A percentile compares a stretch with the other conserved stretches of the same genome.
Evolutionary conservation across 441 rosid species (phyloP).

Genomic region (Kokia cookei): DNA sequence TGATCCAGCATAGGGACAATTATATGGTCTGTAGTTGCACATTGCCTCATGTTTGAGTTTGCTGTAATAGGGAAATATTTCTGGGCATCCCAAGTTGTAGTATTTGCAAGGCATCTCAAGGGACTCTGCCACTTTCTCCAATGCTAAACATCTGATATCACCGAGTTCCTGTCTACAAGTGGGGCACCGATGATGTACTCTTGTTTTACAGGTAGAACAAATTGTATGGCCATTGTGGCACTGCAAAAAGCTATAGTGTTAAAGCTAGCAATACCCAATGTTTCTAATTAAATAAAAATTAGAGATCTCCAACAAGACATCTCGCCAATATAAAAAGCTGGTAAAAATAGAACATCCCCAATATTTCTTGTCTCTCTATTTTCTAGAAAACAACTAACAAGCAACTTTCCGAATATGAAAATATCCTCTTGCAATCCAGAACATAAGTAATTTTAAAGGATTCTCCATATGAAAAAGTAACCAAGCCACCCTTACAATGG

Average conservation of each 20-base stretch:
- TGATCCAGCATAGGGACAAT: constrained; percentile 89
- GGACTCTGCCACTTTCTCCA: constrained; percentile 88
- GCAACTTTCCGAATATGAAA: not conserved
- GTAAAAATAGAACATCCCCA: not conserved
- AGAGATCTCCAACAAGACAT: not conserved
- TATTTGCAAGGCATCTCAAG: constrained; percentile 88
- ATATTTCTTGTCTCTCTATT: not conserved
- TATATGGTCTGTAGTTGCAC: constrained; percentile 84
- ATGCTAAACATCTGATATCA: constrained; percentile 64
- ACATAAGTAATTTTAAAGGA: not conserved
- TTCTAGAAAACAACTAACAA: not conserved
- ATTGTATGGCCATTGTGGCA: constrained; percentile 84
- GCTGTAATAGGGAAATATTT: constrained; percentile 84
- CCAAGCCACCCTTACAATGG: not conserved
- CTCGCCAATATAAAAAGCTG: not conserved
- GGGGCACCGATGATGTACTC: constrained; percentile 84
- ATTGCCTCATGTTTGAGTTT: constrained; percentile 78
- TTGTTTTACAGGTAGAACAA: constrained; percentile 77
- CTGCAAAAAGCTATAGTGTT: constrained; percentile 32
- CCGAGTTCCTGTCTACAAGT: constrained; percentile 80
- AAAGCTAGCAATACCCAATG: not conserved
- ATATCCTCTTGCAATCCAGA: not conserved
- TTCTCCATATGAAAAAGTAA: not conserved
- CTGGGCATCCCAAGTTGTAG: constrained; percentile 77
- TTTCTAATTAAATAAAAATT: not conserved